Base-by-base conservation (phyloP, 345 rosid genomes). In the Arabis hirsuta region DNA sequence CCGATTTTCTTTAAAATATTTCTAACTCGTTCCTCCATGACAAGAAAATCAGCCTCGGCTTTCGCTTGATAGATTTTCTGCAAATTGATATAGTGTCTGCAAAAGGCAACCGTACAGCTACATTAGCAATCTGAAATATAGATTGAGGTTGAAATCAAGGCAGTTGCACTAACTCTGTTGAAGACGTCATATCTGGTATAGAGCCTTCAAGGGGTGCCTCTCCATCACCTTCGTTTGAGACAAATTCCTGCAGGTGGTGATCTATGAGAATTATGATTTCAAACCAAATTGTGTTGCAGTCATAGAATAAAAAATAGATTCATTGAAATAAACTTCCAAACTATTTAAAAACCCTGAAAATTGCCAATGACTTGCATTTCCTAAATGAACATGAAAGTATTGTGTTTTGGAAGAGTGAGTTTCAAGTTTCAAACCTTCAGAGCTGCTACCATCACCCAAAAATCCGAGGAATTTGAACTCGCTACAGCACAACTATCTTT, bases 171-270 rank as follows among this genome's bases (percentile, higher is more conserved):
- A 54, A 94, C 99, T 94, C 99, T 26, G 99, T 94, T 74, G 99
- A 91, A 74, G 99, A 94, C 29, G 99, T 94, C 96, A 94, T 94
- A 82, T 94, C 99, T 9, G 97, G 99, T 57, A 94, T 89, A n/a
- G 94, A 88, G 42, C 99, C 99, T 84, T 91, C 97, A 57, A 95
- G 96, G 14, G 99, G 99, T 73, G 81, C 90, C 80, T 91, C 99
- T 38, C 93, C 96, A 65, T 77, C 78, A 39, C 99, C 97, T 88
- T 95, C 97, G 81, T 84, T 84, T 46, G 63, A 72, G 78, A 95
- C 82, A 81, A 95, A 95, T 69, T 95, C 99, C 99, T 95, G 76
- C 71, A 71, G 32, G 67, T 54, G n/a, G 11, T 19, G 62, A 47
- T 38, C 14, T 9, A 26, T 38, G 27, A 48, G 44, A 55, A 38